These are phyloP conservation scores for Cadophora sp. DNA, from an alignment of 2,329 filamentous ascomycete genomes.

Conservation along the genomic window DNA sequence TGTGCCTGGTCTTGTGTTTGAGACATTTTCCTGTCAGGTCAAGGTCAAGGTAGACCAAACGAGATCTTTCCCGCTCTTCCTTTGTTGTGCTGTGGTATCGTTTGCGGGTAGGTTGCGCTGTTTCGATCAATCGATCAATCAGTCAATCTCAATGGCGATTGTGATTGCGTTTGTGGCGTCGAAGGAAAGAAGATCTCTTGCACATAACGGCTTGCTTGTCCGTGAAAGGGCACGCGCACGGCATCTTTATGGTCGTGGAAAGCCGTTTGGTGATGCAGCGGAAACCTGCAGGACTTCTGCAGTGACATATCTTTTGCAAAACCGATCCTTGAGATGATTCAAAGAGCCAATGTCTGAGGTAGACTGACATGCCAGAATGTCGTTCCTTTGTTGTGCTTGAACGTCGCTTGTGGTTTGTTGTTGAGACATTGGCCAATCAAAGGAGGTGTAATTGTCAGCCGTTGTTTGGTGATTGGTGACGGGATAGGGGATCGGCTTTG, in stretches of 20 bases:
- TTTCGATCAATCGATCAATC: too few relatives aligned
- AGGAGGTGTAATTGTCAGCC: slow-evolving; percentile 20
- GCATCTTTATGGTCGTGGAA: neutral
- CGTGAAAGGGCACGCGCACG: too few relatives aligned
- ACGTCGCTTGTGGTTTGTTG: slow-evolving; percentile 7
- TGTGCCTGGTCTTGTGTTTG: neutral
- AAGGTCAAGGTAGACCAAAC: too few relatives aligned
- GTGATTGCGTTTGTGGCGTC: too few relatives aligned
- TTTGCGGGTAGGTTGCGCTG: neutral
- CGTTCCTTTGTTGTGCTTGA: neutral
- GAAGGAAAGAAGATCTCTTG: too few relatives aligned
- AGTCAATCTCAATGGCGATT: too few relatives aligned
- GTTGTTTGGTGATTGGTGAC: neutral
- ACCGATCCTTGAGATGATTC: too few relatives aligned
- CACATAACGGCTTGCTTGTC: too few relatives aligned
- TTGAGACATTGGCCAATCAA: slow-evolving; percentile 15
- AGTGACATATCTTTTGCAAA: neutral
- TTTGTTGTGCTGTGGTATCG: neutral
- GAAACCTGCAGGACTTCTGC: neutral
- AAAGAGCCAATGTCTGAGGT: neutral
- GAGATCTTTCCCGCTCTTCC: neutral
- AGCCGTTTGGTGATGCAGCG: neutral
- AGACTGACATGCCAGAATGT: neutral
- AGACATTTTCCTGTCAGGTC: neutral
- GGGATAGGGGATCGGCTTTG: neutral